Evolutionary conservation across 768 basidiomycete species (phyloP), one percentile per base, ranked within the genome.

Genomic region (Crepidotus variabilis): DNA sequence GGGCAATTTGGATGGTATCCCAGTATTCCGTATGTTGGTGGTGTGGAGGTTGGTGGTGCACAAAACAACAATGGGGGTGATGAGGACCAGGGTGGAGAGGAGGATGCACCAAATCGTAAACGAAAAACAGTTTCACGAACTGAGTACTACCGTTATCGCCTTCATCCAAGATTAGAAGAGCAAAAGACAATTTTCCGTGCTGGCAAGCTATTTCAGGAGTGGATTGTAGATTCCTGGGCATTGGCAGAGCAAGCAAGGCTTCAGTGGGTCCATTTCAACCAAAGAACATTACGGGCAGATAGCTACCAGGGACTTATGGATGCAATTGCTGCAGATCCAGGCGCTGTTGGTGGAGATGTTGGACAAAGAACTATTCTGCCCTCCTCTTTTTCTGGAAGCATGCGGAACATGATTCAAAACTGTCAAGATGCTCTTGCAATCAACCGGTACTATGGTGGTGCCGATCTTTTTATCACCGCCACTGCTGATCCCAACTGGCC

Each of bases 401-500:
- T 74, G 14, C 43, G 67, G 1, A 60, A 76, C 39, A 81, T 81
- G 78, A 63, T 71, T 0, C 72, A 76, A 49, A 60, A 63, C 0
- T 74, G 70, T 32, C 76, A 81, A 32, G 78, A 81, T 59, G 65
- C 76, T 0, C 60, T 82, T 61, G 78, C 80, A 0, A 68, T 84
- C 6, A 71, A 65, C 14, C 60, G 71, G 0, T 61, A 69, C 39
- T 77, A 61, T 51, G 58, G 35, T 36, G 9, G 35, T 36, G 9
- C 16, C 35, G 35, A 36, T 36, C 35, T 36, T 36, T 8, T 8
- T 36, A 81, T 13, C 50, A 51, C 71, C 39, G 60, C 0, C 65
- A 84, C 80, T 34, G 66, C 72, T 3, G 83, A 83, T 70, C 76
- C 78, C 3, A 59, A 67, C 1, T 84, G 82, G 83, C 48, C 72